Evolutionary conservation across 768 basidiomycete species (phyloP).

Genomic region (Cystoderma amianthinum): DNA sequence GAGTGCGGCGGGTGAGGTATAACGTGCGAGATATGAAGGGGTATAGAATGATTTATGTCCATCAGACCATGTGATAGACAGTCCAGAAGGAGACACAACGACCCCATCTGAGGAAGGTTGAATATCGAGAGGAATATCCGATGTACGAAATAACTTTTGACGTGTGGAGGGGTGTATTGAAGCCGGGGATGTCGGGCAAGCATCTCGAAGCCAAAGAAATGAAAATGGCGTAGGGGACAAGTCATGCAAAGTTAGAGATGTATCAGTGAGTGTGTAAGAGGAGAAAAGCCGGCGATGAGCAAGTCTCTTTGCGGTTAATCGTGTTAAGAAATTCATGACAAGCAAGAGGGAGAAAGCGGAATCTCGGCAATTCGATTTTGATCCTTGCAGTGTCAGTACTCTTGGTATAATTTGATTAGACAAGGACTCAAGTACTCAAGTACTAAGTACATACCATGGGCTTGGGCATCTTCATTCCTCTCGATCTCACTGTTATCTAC

Average conservation of each 20-base stretch:
- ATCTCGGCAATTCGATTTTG: no score
- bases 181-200: slow-evolving; percentile 63
- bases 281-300: no score
- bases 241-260: slow-evolving; percentile 27
- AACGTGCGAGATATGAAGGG: slow-evolving; percentile 37
- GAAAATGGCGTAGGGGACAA: slow-evolving; percentile 45
- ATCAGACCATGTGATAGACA: slow-evolving; percentile 42
- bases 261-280: slow-evolving; percentile 13
- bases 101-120: slow-evolving; percentile 40
- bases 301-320: no score
- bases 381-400: no score
- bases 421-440: no score
- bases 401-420: no score
- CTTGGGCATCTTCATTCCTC: no score
- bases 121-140: slow-evolving; percentile 52
- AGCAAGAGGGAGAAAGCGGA: no score
- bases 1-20: slow-evolving; percentile 30
- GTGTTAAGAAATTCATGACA: no score
- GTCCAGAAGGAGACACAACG: slow-evolving; percentile 19
- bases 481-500: no score
- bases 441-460: no score
- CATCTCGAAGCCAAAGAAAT: slow-evolving; percentile 78
- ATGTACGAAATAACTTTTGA: slow-evolving; percentile 71
- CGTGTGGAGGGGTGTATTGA: slow-evolving; percentile 74
- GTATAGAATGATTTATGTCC: slow-evolving; percentile 55